Evolutionary conservation across 805 yeast genomes (phyloP).

Genomic region (Debaryomyces castellii): DNA sequence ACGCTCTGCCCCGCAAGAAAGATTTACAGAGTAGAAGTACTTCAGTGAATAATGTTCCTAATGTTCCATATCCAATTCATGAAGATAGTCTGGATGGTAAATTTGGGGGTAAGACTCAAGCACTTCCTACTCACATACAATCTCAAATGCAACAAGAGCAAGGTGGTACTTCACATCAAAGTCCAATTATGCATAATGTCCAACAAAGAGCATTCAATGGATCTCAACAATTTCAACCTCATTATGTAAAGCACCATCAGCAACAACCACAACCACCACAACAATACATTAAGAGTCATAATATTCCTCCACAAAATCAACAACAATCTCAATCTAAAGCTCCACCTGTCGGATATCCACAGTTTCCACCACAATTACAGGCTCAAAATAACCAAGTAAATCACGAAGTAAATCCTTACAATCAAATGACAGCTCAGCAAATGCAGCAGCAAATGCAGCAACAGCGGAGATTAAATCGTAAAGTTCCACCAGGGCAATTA

Average conservation of each 20-base stretch:
- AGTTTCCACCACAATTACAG: conserved; percentile 2
- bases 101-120: background rate
- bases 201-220: background rate
- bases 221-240: background rate
- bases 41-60: background rate
- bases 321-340: background rate
- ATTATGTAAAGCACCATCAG: conserved; percentile 12
- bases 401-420: conserved; percentile 3
- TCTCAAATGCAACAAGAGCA: background rate
- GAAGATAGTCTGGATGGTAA: background rate
- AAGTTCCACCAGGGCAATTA: conserved; percentile 15
- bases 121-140: background rate
- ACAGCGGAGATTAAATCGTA: conserved; percentile 13
- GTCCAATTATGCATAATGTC: background rate
- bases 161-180: background rate
- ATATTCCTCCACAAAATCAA: background rate
- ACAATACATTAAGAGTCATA: background rate
- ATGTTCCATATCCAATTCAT: background rate
- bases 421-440: conserved; percentile 11
- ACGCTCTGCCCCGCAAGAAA: background rate
- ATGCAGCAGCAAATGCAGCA: conserved; percentile 1
- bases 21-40: background rate
- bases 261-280: conserved; percentile 11
- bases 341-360: background rate
- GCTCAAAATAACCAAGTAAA: conserved; percentile 1